Evolutionary conservation across 2,329 filamentous ascomycete species (phyloP).

Genomic region (Neopestalotiopsis rosae): DNA sequence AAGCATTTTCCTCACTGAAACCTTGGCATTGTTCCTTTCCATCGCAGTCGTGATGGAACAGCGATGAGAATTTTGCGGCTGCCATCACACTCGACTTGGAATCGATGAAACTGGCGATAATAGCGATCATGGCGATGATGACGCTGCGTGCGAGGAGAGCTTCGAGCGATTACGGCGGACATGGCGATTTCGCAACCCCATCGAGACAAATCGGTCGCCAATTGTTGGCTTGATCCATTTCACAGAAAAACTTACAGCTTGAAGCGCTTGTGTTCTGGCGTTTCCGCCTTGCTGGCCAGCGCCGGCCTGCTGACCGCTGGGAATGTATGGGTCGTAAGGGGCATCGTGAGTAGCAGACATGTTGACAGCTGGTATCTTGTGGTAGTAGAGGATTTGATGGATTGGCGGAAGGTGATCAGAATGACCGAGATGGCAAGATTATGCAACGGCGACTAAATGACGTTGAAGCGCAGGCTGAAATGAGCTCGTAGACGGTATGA

Average conservation of each 20-base stretch:
- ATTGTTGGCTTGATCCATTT: constrained; percentile 22
- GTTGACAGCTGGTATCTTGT: constrained; percentile 31
- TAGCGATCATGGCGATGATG: not conserved
- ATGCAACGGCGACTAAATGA: not conserved
- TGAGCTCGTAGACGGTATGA: not conserved
- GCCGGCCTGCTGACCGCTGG: constrained; percentile 62
- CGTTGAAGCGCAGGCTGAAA: not conserved
- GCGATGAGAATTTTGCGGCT: not conserved
- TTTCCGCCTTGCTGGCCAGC: constrained; percentile 52
- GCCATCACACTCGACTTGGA: not conserved
- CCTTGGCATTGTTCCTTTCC: not conserved
- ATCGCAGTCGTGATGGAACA: not conserved
- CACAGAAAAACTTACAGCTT: constrained; percentile 70
- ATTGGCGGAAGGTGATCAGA: not conserved
- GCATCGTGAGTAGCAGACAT: constrained; percentile 59
- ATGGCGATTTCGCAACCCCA: constrained; percentile 27
- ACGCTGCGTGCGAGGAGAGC: not conserved
- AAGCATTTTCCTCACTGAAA: not conserved
- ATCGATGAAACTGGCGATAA: not conserved
- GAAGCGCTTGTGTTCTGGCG: constrained; percentile 68
- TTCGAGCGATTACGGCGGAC: constrained; percentile 18
- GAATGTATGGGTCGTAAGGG: constrained; percentile 91
- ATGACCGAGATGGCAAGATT: not conserved
- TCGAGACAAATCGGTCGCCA: constrained; percentile 20
- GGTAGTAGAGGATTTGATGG: not conserved